Base-by-base conservation (phyloP, 2,329 filamentous ascomycete genomes). In the Neurospora sp. region DNA sequence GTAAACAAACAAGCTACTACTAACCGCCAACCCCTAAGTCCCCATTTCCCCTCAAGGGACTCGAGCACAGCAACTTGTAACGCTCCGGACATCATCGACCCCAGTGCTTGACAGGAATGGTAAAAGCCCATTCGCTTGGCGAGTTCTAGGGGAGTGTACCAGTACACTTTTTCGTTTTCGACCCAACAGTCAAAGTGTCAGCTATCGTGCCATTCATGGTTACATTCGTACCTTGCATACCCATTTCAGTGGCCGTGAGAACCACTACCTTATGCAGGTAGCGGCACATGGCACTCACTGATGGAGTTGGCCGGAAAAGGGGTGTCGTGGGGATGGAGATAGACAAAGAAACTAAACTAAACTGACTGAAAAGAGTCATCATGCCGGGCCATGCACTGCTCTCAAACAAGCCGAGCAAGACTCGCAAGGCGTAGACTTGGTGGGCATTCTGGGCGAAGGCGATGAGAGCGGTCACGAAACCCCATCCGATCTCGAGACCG, bases 41-140 rank as follows among this genome's bases (percentile, higher is more conserved):
- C 84, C 3, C 74, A 76, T 1, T 81, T 78, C 0, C 84, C 83
- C 19, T 85, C 83, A 0, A 87, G 78, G 19, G 84, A 85, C 23
- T 82, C 83, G 70, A 86, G 84, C 3, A 85, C 83, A 3, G 84
- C 85, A 6, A 84, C 82, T 74, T 86, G 84, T 0, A 87, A 76
- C 43, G 85, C 86, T 0, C 85, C 85, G 40, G 83, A 83, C 71
- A 87, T 82, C 83, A 87, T 85, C 2, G 80, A 80, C 0, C 84
- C 85, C 1, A 86, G 77, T 1, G 83, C 83, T 46, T 86, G 85
- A 40, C 82, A 84, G 0, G 84, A 82, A 66, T 82, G 86, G 78
- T 86, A 87, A 12, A 86, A 81, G 0, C 84, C 84, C 2, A 85
- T 84, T 2, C 86, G 79, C 73, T 87, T 87, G 66, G 84, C 86